These are phyloP conservation scores for Pestalotiopsis sp. DNA, from an alignment of 2,329 filamentous ascomycete species.

Conservation along the genomic window DNA sequence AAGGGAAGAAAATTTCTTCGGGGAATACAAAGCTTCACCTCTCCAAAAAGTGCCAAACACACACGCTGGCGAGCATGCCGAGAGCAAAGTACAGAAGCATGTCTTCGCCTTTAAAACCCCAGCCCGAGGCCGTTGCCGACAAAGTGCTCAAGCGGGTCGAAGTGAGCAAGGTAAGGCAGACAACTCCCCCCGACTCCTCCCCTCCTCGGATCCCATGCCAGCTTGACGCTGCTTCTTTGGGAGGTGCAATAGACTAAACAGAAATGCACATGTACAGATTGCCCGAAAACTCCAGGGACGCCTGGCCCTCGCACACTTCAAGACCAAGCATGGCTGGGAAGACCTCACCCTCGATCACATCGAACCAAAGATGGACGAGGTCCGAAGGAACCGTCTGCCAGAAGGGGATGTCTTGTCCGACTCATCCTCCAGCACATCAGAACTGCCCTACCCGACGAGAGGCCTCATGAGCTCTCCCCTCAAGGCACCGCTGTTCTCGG, in stretches of 20 bases:
- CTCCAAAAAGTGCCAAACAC: neutral
- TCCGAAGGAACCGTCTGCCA: slow-evolving; percentile 71
- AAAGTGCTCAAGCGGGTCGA: slow-evolving; percentile 73
- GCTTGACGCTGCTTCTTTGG: neutral
- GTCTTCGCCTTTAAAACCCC: slow-evolving; percentile 64
- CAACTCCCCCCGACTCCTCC: slow-evolving; percentile 10
- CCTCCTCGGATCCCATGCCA: neutral
- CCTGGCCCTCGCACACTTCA: slow-evolving; percentile 93
- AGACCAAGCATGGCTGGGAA: slow-evolving; percentile 94
- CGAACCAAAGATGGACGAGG: slow-evolving; percentile 80
- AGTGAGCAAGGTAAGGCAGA: slow-evolving; percentile 69
- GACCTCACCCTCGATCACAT: slow-evolving; percentile 84
- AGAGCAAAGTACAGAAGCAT: slow-evolving; percentile 41
- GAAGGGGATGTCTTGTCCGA: slow-evolving; percentile 81
- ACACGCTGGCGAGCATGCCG: slow-evolving; percentile 18
- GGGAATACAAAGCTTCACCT: neutral
- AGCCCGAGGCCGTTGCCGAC: slow-evolving; percentile 67
- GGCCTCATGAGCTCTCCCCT: slow-evolving; percentile 83
- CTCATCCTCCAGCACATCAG: slow-evolving; percentile 82
- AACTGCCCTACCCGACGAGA: slow-evolving; percentile 69
- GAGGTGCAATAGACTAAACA: slow-evolving; percentile 21
- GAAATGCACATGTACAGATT: slow-evolving; percentile 62
- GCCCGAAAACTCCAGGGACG: slow-evolving; percentile 91
- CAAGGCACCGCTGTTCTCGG: slow-evolving; percentile 82
- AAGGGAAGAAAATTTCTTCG: slow-evolving; percentile 4